These are phyloP conservation scores for Bacidia rubella DNA, from an alignment of 495 filamentous ascomycete species.

Conservation along the genomic window DNA sequence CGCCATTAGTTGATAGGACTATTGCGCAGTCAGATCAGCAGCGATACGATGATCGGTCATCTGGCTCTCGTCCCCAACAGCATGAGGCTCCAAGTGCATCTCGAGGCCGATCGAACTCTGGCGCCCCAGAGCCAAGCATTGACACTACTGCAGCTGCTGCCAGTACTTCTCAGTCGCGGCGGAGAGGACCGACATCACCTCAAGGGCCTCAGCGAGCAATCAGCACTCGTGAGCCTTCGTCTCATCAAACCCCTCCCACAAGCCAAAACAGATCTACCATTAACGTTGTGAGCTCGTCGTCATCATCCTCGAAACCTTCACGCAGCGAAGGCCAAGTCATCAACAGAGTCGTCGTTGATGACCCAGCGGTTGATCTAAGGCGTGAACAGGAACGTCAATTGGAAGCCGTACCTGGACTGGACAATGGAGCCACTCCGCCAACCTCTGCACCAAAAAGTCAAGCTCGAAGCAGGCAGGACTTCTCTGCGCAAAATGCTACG, in stretches of 20 bases:
- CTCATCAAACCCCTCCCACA: slow-evolving; percentile 22
- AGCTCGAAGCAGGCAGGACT: slow-evolving; percentile 65
- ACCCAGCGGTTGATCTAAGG: slow-evolving; percentile 64
- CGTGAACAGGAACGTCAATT: slow-evolving; percentile 60
- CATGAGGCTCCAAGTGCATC: slow-evolving; percentile 1
- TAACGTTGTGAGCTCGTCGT: slow-evolving; percentile 28
- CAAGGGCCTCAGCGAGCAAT: slow-evolving; percentile 32
- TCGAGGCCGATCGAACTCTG: slow-evolving; percentile 4
- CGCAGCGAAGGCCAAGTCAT: slow-evolving; percentile 58
- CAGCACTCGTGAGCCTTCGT: slow-evolving; percentile 35
- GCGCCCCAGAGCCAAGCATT: slow-evolving; percentile 12
- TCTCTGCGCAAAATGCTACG: slow-evolving; percentile 32
- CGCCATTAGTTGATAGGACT: slow-evolving; percentile 13
- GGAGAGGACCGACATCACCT: slow-evolving; percentile 32
- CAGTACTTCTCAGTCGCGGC: slow-evolving; percentile 34
- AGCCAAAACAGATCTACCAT: slow-evolving; percentile 30
- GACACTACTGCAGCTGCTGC: slow-evolving; percentile 30
- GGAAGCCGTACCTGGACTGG: slow-evolving; percentile 47
- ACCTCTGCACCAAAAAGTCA: slow-evolving; percentile 49
- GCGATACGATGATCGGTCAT: slow-evolving; percentile 16
- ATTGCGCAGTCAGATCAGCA: slow-evolving; percentile 6
- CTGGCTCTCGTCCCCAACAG: slow-evolving; percentile 9
- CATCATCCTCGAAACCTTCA: slow-evolving; percentile 11
- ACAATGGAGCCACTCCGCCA: slow-evolving; percentile 38
- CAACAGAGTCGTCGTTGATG: slow-evolving; percentile 63